phyloP scores from a whole-genome alignment of 768 basidiomycete genomes.

The Boletus speciosus region DNA sequence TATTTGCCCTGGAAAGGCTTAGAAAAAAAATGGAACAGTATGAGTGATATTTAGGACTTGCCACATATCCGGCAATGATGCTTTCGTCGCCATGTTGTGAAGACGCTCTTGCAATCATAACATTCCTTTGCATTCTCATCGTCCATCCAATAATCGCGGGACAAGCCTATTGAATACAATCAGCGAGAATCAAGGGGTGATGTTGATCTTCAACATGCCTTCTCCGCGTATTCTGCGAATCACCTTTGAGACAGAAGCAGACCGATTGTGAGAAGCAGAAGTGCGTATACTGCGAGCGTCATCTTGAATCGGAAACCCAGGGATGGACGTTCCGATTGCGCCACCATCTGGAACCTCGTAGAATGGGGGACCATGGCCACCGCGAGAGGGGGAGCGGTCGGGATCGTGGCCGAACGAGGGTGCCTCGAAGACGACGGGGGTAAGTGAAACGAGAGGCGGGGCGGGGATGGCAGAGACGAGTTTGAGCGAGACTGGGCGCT shows the following conservation, averaged over 20 bases:
- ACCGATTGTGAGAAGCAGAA: conserved; percentile 62
- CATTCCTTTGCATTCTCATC: conserved; percentile 95
- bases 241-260: conserved; percentile 85
- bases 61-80: conserved; percentile 99
- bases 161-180: conserved; percentile 53
- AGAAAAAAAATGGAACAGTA: neutral
- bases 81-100: conserved; percentile 91
- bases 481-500: conserved; percentile 58
- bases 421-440: conserved; percentile 78
- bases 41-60: conserved; percentile 30
- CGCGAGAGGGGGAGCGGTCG: conserved; percentile 56
- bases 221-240: conserved; percentile 89
- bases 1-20: conserved; percentile 70
- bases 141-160: conserved; percentile 98
- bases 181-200: conserved; percentile 4
- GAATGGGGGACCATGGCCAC: conserved; percentile 46
- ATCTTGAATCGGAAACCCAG: conserved; percentile 90
- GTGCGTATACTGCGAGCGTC: conserved; percentile 87
- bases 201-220: conserved; percentile 43
- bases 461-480: conserved; percentile 55
- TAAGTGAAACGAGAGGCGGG: conserved; percentile 81
- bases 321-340: conserved; percentile 72
- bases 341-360: conserved; percentile 55
- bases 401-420: conserved; percentile 66
- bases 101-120: conserved; percentile 92